Conservation (phyloP, 805 yeast species). For the Yarrowia sp. region DNA sequence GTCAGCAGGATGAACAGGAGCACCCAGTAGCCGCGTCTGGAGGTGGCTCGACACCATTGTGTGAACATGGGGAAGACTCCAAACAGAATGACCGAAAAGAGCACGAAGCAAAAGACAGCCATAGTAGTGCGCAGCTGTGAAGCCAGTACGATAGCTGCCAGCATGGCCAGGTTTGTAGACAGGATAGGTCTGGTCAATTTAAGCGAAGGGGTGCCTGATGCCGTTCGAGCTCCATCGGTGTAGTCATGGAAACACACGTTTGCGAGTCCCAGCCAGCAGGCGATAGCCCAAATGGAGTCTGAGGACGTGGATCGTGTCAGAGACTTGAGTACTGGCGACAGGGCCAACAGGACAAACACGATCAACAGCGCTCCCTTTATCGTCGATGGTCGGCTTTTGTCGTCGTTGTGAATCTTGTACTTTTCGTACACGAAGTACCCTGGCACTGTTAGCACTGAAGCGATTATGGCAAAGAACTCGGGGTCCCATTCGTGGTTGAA, state of each 20-base stretch:
- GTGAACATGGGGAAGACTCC: conserved; percentile 77
- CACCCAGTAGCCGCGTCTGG: conserved; percentile 45
- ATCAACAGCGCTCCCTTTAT: conserved; percentile 74
- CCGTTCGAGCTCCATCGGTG: conserved; percentile 43
- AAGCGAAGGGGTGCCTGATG: conserved; percentile 42
- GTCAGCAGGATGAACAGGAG: conserved; percentile 44
- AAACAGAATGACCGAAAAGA: conserved; percentile 72
- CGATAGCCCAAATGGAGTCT: conserved; percentile 93
- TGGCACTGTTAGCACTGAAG: conserved; percentile 46
- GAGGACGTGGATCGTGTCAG: conserved; percentile 87
- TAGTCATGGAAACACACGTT: conserved; percentile 75
- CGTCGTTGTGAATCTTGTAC: conserved; percentile 30
- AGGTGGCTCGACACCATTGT: conserved; percentile 59
- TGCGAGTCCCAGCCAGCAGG: conserved; percentile 75
- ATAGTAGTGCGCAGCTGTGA: conserved; percentile 79
- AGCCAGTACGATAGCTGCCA: conserved; percentile 88
- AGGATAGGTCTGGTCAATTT: conserved; percentile 56
- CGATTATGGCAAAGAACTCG: conserved; percentile 46
- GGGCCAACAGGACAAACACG: conserved; percentile 70
- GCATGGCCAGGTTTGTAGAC: conserved; percentile 81
- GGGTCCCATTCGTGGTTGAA: conserved; percentile 49
- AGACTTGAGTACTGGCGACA: conserved; percentile 90
- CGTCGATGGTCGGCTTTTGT: conserved; percentile 45
- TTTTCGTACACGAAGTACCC: conserved; percentile 46
- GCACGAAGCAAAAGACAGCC: conserved; percentile 82